These are phyloP conservation scores for Russula sp. DNA, from an alignment of 768 basidiomycete genomes.

Conservation along the genomic window DNA sequence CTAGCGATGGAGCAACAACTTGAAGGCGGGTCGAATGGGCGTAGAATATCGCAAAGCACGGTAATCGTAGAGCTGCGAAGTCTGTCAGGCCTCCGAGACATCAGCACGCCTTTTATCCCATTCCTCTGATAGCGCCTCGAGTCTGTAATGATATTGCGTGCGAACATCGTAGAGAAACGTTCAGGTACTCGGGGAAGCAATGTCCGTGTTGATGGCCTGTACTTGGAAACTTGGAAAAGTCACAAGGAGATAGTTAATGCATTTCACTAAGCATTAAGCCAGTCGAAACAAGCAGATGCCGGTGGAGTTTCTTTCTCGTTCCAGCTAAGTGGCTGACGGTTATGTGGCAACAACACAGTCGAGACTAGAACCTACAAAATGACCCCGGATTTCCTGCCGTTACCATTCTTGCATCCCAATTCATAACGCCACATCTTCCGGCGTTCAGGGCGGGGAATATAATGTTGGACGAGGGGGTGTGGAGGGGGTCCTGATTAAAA, in stretches of 20 bases:
- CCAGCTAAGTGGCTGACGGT: slow-evolving; percentile 24
- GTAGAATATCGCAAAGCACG: slow-evolving; percentile 4
- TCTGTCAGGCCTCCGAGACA: slow-evolving; percentile 6
- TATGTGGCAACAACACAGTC: slow-evolving; percentile 15
- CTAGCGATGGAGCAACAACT: background rate
- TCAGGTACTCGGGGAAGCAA: slow-evolving; percentile 3
- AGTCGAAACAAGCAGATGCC: slow-evolving; percentile 7
- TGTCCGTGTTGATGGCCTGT: slow-evolving; percentile 16
- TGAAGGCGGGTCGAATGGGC: slow-evolving; percentile 2
- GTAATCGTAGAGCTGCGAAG: slow-evolving; percentile 1
- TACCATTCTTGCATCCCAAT: slow-evolving; percentile 22
- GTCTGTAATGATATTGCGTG: slow-evolving; percentile 4
- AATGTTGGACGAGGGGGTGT: background rate
- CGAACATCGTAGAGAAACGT: slow-evolving; percentile 8
- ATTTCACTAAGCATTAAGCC: background rate
- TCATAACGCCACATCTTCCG: slow-evolving; percentile 23
- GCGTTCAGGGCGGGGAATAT: slow-evolving; percentile 10
- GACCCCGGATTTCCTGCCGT: slow-evolving; percentile 17
- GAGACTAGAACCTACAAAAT: slow-evolving; percentile 27
- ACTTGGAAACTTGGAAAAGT: slow-evolving; percentile 13
- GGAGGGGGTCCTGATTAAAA: slow-evolving; percentile 11
- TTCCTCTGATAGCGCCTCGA: slow-evolving; percentile 4
- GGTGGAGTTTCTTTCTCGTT: slow-evolving; percentile 15
- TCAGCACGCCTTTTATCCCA: slow-evolving; percentile 22
- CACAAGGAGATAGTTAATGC: slow-evolving; percentile 14